Percentiles rank a stretch among this genome's conserved stretches.
Conservation (phyloP, 2,329 filamentous ascomycete species). For the Fusarium sambucinum region DNA sequence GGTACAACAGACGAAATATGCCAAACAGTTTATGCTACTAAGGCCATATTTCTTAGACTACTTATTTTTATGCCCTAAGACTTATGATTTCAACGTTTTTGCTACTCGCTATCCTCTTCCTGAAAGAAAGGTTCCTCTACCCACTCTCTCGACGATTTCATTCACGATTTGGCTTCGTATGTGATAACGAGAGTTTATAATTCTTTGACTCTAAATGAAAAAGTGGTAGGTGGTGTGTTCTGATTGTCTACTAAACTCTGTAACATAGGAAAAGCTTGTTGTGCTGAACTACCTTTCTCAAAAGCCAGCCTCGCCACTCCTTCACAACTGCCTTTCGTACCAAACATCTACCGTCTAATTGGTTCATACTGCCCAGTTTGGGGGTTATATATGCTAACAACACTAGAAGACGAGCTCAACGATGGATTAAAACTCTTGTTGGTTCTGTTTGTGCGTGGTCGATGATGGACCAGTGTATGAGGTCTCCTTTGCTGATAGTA, state of each 20-base stretch:
- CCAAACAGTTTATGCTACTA: too few species aligned
- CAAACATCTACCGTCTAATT: background rate
- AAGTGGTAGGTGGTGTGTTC: background rate
- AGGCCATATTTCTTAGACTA: too few species aligned
- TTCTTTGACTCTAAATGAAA: too few species aligned
- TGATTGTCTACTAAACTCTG: background rate
- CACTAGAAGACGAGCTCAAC: conserved; percentile 16
- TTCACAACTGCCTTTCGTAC: background rate
- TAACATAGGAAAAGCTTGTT: background rate
- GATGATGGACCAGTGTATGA: conserved; percentile 1
- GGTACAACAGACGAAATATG: too few species aligned
- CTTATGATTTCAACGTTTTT: too few species aligned
- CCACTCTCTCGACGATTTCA: too few species aligned
- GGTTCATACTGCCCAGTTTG: conserved; percentile 23
- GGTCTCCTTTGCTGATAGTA: conserved; percentile 26
- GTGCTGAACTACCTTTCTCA: background rate
- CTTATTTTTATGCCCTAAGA: too few species aligned
- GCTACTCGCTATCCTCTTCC: too few species aligned
- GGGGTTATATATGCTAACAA: conserved; percentile 23
- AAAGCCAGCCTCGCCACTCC: background rate
- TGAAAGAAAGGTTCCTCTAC: too few species aligned
- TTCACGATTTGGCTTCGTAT: too few species aligned
- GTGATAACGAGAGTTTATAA: too few species aligned
- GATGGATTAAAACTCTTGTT: conserved; percentile 25
- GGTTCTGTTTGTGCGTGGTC: conserved; percentile 21